A percentile compares a stretch with the other conserved stretches of the same genome.
Conservation (phyloP, 495 filamentous ascomycete genomes). For the Penicillium tannophilum region DNA sequence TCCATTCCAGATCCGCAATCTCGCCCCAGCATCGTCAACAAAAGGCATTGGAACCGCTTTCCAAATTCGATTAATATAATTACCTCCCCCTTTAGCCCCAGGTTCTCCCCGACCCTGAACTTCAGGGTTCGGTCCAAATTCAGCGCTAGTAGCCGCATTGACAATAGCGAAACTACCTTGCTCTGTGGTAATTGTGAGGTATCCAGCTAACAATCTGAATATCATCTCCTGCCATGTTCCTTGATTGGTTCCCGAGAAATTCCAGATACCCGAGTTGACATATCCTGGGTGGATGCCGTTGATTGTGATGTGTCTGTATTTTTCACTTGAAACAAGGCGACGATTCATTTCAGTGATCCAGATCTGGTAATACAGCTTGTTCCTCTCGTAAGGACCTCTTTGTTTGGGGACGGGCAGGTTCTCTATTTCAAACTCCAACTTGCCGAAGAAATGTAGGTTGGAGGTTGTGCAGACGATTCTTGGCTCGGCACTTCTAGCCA, state of each 20-base stretch:
- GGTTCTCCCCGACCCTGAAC: conserved; percentile 17
- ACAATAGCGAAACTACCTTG: conserved; percentile 30
- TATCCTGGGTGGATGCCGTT: conserved; percentile 32
- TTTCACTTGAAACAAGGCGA: conserved; percentile 18
- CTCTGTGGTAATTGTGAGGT: conserved; percentile 20
- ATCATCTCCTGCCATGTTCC: neutral
- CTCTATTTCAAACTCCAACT: conserved; percentile 15
- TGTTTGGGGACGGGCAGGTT: neutral
- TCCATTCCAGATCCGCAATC: conserved; percentile 22
- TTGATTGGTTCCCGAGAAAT: neutral
- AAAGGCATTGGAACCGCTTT: conserved; percentile 14
- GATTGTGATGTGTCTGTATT: conserved; percentile 29
- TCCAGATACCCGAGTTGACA: conserved; percentile 25
- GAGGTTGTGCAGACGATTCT: conserved; percentile 33
- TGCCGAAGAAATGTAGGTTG: conserved; percentile 21
- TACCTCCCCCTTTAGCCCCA: conserved; percentile 22
- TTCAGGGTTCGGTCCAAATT: conserved; percentile 24
- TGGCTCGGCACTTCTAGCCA: conserved; percentile 20
- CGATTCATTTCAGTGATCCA: conserved; percentile 28
- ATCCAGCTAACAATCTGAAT: neutral
- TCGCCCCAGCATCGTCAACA: conserved; percentile 15
- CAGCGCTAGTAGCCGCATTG: conserved; percentile 23
- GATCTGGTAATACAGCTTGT: conserved; percentile 30
- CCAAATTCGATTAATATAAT: conserved; percentile 35
- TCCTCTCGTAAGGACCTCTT: conserved; percentile 22